phyloP scores from a whole-genome alignment of 164 flowering plant genomes.

The Umbellularia californica region DNA sequence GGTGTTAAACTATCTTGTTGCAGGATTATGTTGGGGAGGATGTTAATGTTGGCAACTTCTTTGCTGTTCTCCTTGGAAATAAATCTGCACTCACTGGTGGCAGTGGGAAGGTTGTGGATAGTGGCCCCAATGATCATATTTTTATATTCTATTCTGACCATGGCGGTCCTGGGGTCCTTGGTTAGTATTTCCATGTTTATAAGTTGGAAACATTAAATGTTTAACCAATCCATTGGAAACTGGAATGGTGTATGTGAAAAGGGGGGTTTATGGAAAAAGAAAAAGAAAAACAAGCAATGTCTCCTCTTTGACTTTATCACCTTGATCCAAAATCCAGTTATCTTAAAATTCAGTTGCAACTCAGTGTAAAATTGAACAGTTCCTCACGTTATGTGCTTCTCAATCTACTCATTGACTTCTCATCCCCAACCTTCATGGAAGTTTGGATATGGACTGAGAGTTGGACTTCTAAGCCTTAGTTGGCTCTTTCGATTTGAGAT shows the following conservation, averaged over 20 bases:
- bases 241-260: background rate
- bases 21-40: slow-evolving; percentile 85
- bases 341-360: background rate
- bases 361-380: background rate
- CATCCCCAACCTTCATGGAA: background rate
- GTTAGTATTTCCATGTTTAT: slow-evolving; percentile 39
- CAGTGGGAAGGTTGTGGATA: slow-evolving; percentile 78
- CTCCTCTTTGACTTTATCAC: background rate
- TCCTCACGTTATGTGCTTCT: background rate
- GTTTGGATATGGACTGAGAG: background rate
- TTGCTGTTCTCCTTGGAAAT: slow-evolving; percentile 79
- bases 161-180: slow-evolving; percentile 92
- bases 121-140: slow-evolving; percentile 78
- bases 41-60: slow-evolving; percentile 65
- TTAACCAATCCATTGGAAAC: background rate
- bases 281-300: background rate
- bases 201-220: background rate
- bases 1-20: slow-evolving; percentile 11
- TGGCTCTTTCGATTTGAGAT: background rate
- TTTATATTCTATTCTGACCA: slow-evolving; percentile 79
- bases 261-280: no score
- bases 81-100: slow-evolving; percentile 75
- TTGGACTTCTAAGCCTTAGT: background rate
- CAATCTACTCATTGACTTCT: background rate
- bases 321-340: background rate